phyloP scores from a whole-genome alignment of 2,329 filamentous ascomycete genomes.

The Venturia asperata region DNA sequence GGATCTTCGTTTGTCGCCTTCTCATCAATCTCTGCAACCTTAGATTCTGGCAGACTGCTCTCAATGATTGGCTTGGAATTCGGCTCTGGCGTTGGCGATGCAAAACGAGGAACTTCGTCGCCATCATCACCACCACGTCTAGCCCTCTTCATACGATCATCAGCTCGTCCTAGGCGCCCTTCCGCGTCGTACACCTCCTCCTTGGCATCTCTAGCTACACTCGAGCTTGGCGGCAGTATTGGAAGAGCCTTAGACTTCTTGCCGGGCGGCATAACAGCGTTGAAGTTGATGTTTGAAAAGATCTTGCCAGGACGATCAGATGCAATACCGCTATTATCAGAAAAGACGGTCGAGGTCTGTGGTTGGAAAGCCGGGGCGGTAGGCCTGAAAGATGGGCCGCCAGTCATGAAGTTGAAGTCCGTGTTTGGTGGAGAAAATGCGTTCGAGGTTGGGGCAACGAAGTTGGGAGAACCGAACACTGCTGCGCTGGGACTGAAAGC shows the following conservation, averaged over 20 bases:
- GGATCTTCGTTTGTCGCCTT: background rate
- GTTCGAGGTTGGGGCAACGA: conserved; percentile 5
- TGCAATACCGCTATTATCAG: background rate
- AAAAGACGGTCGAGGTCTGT: background rate
- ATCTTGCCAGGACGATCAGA: conserved; percentile 39
- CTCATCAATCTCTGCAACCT: background rate
- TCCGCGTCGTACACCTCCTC: conserved; percentile 40
- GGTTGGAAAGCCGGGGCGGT: conserved; percentile 25
- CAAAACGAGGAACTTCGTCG: conserved; percentile 70
- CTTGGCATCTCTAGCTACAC: conserved; percentile 34
- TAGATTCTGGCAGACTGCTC: background rate
- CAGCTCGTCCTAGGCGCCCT: conserved; percentile 55
- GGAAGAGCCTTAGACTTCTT: conserved; percentile 79
- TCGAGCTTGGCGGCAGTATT: conserved; percentile 59
- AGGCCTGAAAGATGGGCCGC: conserved; percentile 26
- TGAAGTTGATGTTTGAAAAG: conserved; percentile 52
- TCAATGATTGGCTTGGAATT: conserved; percentile 25
- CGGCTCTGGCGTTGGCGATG: conserved; percentile 38
- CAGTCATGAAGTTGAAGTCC: conserved; percentile 33
- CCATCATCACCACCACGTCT: conserved; percentile 58
- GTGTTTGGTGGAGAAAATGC: conserved; percentile 7
- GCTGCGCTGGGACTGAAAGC: conserved; percentile 56
- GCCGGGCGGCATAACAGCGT: conserved; percentile 56
- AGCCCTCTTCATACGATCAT: conserved; percentile 68
- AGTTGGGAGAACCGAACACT: conserved; percentile 19